Conservation (phyloP, 805 yeast species). For the Zygoascus biomembranicola region DNA sequence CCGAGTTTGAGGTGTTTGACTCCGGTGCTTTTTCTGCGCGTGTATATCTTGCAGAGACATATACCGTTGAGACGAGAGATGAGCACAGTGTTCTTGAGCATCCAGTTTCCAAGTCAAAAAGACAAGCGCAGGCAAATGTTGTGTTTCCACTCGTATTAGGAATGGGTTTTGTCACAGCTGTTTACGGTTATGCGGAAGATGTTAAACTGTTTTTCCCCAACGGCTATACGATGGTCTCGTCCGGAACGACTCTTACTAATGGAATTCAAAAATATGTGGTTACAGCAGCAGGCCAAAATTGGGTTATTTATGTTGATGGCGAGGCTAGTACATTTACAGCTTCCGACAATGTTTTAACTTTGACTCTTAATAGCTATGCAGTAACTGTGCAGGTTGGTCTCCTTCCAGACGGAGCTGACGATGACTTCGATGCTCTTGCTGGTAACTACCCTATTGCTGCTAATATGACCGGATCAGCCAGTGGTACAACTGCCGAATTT, state of each 20-base stretch:
- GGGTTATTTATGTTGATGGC: constrained; percentile 31
- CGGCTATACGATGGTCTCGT: constrained; percentile 36
- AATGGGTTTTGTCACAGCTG: constrained; percentile 68
- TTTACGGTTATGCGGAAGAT: constrained; percentile 39
- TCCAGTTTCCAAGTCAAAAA: too few species aligned
- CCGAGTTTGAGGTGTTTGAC: constrained; percentile 12
- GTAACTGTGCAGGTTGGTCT: constrained; percentile 53
- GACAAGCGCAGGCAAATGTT: constrained; percentile 28
- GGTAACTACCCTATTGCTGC: constrained; percentile 56
- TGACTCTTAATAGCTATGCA: constrained; percentile 28
- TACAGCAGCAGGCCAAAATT: constrained; percentile 34
- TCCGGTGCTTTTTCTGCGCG: constrained; percentile 20
- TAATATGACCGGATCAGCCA: constrained; percentile 37
- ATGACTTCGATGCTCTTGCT: constrained; percentile 45
- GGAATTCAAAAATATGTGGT: constrained; percentile 19
- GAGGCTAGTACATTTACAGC: too few species aligned
- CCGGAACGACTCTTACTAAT: constrained; percentile 29
- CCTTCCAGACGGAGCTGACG: background rate
- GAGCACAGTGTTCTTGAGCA: constrained; percentile 14
- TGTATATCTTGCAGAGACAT: background rate
- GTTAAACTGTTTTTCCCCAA: constrained; percentile 39
- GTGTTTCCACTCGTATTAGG: constrained; percentile 68
- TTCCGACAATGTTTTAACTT: too few species aligned
- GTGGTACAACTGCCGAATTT: constrained; percentile 44
- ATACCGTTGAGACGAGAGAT: constrained; percentile 9